These are phyloP conservation scores for Solanum megistacrolobum DNA, from an alignment of 257 asterid species.

Conservation along the genomic window DNA sequence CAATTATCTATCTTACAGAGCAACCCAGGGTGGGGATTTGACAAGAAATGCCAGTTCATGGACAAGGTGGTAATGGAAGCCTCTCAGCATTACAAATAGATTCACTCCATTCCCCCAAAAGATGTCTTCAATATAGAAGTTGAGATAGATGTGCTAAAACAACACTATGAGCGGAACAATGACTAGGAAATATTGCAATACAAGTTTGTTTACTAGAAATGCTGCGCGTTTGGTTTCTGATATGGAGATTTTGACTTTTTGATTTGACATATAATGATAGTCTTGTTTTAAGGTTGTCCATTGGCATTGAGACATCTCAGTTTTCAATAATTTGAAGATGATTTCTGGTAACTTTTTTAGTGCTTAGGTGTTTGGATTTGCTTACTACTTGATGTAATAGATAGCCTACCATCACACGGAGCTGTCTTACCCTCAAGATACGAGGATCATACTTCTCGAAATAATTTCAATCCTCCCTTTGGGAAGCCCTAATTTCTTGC, in stretches of 20 bases:
- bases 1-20: constrained; percentile 40
- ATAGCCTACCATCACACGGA: neutral
- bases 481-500: neutral
- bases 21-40: constrained; percentile 94
- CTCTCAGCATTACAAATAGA: constrained; percentile 60
- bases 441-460: neutral
- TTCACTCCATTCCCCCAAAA: neutral
- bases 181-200: neutral
- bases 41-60: constrained; percentile 86
- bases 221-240: neutral
- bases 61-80: constrained; percentile 65
- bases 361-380: neutral
- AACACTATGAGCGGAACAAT: neutral
- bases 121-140: neutral
- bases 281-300: neutral
- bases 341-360: neutral
- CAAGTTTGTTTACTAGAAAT: neutral
- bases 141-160: neutral
- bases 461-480: neutral
- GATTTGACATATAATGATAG: neutral
- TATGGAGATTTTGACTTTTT: neutral
- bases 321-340: neutral
- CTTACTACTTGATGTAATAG: neutral
- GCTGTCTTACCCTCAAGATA: neutral
- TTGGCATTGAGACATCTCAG: neutral